Percentiles rank a stretch among this genome's conserved stretches.
Conservation (phyloP, 345 rosid species). For the Streptanthus diversifolius region DNA sequence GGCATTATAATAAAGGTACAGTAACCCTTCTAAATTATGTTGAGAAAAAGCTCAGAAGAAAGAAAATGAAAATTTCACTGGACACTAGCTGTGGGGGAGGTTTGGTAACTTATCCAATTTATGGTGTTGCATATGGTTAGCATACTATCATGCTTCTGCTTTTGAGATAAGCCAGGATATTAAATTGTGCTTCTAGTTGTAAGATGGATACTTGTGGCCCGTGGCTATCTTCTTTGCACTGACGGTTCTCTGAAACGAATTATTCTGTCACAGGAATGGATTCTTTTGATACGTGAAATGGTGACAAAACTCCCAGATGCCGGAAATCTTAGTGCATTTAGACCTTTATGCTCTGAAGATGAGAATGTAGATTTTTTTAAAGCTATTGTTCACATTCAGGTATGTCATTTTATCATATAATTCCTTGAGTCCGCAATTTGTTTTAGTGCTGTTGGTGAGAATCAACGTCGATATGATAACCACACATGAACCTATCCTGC, state of each 20-base stretch:
- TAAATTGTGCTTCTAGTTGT: not conserved
- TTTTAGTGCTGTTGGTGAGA: not conserved
- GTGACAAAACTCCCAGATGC: conserved; percentile 72
- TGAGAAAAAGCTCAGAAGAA: not conserved
- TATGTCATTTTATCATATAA: conserved; percentile 18
- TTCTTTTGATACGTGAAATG: conserved; percentile 74
- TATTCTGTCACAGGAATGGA: conserved; percentile 67
- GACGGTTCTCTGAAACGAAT: not conserved
- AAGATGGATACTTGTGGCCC: not conserved
- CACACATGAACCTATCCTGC: conserved; percentile 4
- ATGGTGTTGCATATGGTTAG: not conserved
- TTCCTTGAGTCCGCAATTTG: conserved; percentile 1
- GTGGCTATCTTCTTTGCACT: not conserved
- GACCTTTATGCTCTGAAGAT: conserved; percentile 72
- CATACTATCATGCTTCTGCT: not conserved
- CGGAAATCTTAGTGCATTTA: conserved; percentile 50
- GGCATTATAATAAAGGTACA: conserved; percentile 62
- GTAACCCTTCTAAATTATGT: not conserved
- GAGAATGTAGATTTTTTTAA: conserved; percentile 84
- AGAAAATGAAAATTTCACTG: not conserved
- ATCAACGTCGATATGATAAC: not conserved
- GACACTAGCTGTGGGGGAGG: not conserved
- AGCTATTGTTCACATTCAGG: conserved; percentile 76
- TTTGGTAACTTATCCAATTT: not conserved
- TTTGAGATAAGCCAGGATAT: not conserved